These are phyloP conservation scores for Apiotrichum sp. DNA, from an alignment of 1,284 basidiomycete species.

Conservation along the genomic window DNA sequence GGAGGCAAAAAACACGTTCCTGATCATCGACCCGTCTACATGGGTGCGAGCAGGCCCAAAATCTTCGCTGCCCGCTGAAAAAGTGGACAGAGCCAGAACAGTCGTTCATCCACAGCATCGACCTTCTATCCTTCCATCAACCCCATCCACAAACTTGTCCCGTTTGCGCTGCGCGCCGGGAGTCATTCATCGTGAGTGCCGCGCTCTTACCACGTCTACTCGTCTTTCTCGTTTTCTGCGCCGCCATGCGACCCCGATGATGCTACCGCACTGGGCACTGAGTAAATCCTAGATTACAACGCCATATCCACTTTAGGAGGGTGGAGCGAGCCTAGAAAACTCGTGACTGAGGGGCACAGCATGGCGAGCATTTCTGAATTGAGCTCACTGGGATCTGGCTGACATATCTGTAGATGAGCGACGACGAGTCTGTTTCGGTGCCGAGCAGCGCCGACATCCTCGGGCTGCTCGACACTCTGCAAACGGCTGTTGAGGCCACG, in stretches of 20 bases:
- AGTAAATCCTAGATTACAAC: slow-evolving; percentile 41
- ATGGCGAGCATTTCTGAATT: not conserved
- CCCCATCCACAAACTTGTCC: too few species aligned
- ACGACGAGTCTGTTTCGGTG: slow-evolving; percentile 14
- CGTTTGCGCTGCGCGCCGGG: too few species aligned
- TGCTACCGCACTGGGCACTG: slow-evolving; percentile 49
- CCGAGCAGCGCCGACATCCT: slow-evolving; percentile 30
- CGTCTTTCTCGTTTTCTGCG: not conserved
- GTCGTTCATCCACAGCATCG: too few species aligned
- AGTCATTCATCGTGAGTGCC: too few species aligned
- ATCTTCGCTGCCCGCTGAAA: too few species aligned
- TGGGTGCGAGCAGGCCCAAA: too few species aligned
- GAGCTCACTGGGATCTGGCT: not conserved
- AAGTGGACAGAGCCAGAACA: too few species aligned
- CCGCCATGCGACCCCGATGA: slow-evolving; percentile 15
- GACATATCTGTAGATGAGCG: slow-evolving; percentile 12
- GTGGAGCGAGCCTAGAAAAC: slow-evolving; percentile 51
- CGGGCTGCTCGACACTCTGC: slow-evolving; percentile 35
- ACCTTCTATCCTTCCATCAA: too few species aligned
- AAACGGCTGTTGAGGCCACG: slow-evolving; percentile 40
- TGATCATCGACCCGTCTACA: too few species aligned
- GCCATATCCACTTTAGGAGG: slow-evolving; percentile 41
- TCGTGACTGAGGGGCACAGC: slow-evolving; percentile 45
- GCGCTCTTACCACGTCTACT: too few species aligned
- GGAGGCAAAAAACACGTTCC: too few species aligned